Evolutionary conservation across 352 stramenopile species (phyloP), one percentile per base, ranked within the genome.

Genomic region (Pythium inflatum): DNA sequence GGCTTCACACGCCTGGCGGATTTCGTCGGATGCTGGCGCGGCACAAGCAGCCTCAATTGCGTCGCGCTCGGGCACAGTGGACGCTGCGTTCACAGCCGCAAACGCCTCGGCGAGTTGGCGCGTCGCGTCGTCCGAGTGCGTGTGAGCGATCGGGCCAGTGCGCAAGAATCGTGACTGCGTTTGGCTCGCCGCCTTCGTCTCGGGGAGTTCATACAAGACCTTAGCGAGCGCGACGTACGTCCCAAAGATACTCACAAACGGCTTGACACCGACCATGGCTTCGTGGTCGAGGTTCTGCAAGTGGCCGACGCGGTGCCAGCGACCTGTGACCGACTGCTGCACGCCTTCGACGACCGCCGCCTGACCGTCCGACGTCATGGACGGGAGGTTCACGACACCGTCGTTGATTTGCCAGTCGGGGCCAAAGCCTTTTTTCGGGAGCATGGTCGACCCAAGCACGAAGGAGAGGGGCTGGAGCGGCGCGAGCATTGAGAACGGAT

Each of bases 371-470:
- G 46, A 73, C 16, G 43, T 43, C 66, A 74, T 75, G 9, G 72
- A 75, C 24, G 60, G 38, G 40, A 51, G 58, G 67, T 76, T 77
- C 7, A 80, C 73, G 7, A 51, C 73, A 22, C 73, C 73, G 54
- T 80, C 73, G 55, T 80, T 80, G 45, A 36, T 22, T 38, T 75
- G 74, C 74, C 74, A 80, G 11, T 68, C 64, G 20, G 50, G 12
- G 11, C 30, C 51, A 50, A 62, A 78, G 30, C 74, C 74, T 14
- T 57, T 63, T 28, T 20, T 61, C 40, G 74, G 68, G 55, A 41
- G 53, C 41, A 40, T 48, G 51, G 51, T 55, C 50, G 61, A 73
- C 8, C 73, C 73, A 12, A 77, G 33, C 43, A 80, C 66, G 11
- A 64, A n/a, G 20, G 53, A 55, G 18, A 77, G 43, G 11, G 66